Conservation (phyloP, 257 asterid species). For the Coffea eugenioides region DNA sequence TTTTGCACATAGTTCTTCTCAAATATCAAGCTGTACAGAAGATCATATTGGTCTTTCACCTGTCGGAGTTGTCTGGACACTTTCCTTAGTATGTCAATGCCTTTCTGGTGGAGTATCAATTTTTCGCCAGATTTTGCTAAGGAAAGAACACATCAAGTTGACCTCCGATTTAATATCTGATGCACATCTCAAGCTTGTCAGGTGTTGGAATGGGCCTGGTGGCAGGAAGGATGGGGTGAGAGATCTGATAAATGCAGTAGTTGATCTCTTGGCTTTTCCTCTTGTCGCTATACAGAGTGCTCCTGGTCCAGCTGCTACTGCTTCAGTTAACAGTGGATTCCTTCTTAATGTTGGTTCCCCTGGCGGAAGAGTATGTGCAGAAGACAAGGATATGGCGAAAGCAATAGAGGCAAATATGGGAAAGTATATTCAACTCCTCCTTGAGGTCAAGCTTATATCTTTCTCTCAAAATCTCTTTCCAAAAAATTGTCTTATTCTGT, state of each 20-base stretch:
- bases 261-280: slow-evolving; percentile 93
- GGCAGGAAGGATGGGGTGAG: slow-evolving; percentile 85
- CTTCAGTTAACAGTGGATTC: slow-evolving; percentile 93
- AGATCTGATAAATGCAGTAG: slow-evolving; percentile 68
- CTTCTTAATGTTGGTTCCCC: slow-evolving; percentile 97
- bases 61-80: slow-evolving; percentile 79
- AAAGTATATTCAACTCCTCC: slow-evolving; percentile 79
- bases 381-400: slow-evolving; percentile 90
- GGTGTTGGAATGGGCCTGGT: slow-evolving; percentile 86
- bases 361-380: slow-evolving; percentile 85
- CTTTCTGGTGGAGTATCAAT: slow-evolving; percentile 87
- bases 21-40: slow-evolving; percentile 32
- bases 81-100: slow-evolving; percentile 87
- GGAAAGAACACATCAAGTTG: slow-evolving; percentile 66
- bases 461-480: slow-evolving; percentile 8
- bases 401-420: slow-evolving; percentile 81
- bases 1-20: slow-evolving; percentile 41
- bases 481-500: background rate
- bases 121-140: slow-evolving; percentile 78
- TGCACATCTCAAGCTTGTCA: slow-evolving; percentile 72
- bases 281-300: slow-evolving; percentile 85
- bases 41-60: slow-evolving; percentile 82
- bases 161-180: slow-evolving; percentile 66
- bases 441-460: slow-evolving; percentile 59
- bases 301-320: slow-evolving; percentile 83